Evolutionary conservation across 2,329 filamentous ascomycete genomes (phyloP).

Genomic region (Rutstroemia sp.): DNA sequence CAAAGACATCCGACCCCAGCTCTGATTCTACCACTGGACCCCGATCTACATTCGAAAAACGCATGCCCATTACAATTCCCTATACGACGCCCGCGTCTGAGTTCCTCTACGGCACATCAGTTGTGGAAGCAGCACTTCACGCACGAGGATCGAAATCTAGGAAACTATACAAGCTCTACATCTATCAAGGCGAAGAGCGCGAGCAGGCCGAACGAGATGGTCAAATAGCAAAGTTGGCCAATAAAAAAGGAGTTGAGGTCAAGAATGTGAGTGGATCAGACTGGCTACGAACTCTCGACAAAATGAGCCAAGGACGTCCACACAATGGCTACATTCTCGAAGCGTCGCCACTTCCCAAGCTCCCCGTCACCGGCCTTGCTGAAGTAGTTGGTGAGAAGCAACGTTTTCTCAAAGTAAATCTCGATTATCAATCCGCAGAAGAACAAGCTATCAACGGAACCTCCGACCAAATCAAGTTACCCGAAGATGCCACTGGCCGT

Average conservation of each 20-base stretch:
- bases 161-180: slow-evolving; percentile 77
- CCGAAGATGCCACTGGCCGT: slow-evolving; percentile 32
- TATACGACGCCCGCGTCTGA: slow-evolving; percentile 84
- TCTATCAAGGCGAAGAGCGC: slow-evolving; percentile 55
- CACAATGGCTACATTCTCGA: slow-evolving; percentile 91
- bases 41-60: slow-evolving; percentile 15
- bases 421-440: slow-evolving; percentile 66
- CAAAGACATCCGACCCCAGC: background rate
- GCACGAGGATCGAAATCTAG: slow-evolving; percentile 47
- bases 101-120: slow-evolving; percentile 80
- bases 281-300: slow-evolving; percentile 67
- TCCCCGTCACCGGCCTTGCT: slow-evolving; percentile 54
- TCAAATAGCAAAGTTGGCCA: slow-evolving; percentile 40
- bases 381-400: slow-evolving; percentile 17
- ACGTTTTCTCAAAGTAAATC: slow-evolving; percentile 41
- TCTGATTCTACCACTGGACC: background rate
- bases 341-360: slow-evolving; percentile 70
- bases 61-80: slow-evolving; percentile 39
- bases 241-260: slow-evolving; percentile 44
- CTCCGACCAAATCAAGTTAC: slow-evolving; percentile 39
- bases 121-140: slow-evolving; percentile 72
- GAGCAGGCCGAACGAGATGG: slow-evolving; percentile 40
- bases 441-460: slow-evolving; percentile 67
- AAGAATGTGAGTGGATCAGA: slow-evolving; percentile 47
- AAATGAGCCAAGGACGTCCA: slow-evolving; percentile 72